Evolutionary conservation across 257 asterid genomes (phyloP), one percentile per base, ranked within the genome.

Genomic region (Ilex aquifolium): DNA sequence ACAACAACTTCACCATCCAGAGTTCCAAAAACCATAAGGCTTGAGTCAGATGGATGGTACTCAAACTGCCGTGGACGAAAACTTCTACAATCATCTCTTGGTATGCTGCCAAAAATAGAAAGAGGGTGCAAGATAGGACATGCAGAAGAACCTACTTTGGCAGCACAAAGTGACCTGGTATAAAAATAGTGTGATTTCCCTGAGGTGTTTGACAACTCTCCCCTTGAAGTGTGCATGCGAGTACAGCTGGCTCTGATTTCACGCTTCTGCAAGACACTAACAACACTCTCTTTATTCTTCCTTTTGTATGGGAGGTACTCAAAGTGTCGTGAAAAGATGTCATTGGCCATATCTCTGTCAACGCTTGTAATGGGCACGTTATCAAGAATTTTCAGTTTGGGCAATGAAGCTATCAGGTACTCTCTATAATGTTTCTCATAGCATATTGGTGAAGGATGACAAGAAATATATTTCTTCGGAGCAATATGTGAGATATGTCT

Each of bases 1-100:
- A 85, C 86, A 15, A 90, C 83, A 46, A 90, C 95, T 80, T 90
- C 97, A 48, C 97, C 96, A 70, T 90, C 97, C 70, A 90, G 70
- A 32, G 97, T 90, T 69, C 97, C 97, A 56, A 90, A 83, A 72
- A 76, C 97, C 97, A 90, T 90, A 73, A 87, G 92, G 81, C 96
- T 83, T 2, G 97, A 73, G 78, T 87, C 95, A 50, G 95, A 79
- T 61, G 97, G 97, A 80, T 87, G 95, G 80, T 90, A 90, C 87
- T 90, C 97, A 54, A 90, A 85, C 65, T 90, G 97, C 67, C 97
- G 81, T 42, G 97, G 96, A 62, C 95, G 97, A 64, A 80, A 81
- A 51, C 78, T 80, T 74, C 88, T 83, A 67, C 80, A 76, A 66
- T 83, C 95, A 76, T 83, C 91, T 66, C 95, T 75, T 57, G 71